Evolutionary conservation across 148 eudicot genomes (phyloP).

Genomic region (Fagopyrum homotropicum): DNA sequence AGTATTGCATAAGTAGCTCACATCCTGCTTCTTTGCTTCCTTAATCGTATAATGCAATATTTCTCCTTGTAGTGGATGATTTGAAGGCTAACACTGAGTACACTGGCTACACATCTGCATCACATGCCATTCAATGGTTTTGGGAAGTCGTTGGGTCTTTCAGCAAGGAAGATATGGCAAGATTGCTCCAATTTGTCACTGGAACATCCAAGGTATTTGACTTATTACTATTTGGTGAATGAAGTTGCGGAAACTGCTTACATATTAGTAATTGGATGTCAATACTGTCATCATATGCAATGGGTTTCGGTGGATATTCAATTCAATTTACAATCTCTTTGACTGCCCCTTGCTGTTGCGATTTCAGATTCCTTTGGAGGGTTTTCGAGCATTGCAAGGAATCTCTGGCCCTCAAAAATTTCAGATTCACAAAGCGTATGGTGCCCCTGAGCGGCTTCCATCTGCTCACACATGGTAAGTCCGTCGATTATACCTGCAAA

Average conservation of each 20-base stretch:
- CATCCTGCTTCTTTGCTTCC: not conserved
- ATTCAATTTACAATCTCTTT: not conserved
- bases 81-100: conserved; percentile 91
- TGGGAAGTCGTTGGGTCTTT: conserved; percentile 92
- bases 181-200: conserved; percentile 89
- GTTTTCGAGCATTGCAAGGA: conserved; percentile 94
- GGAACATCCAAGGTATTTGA: conserved; percentile 91
- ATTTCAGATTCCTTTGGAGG: conserved; percentile 85
- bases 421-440: conserved; percentile 97
- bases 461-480: conserved; percentile 97
- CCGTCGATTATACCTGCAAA: not conserved
- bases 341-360: not conserved
- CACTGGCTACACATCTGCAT: conserved; percentile 76
- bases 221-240: not conserved
- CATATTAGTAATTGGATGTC: no score
- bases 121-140: conserved; percentile 86
- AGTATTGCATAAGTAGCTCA: not conserved
- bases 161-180: conserved; percentile 94
- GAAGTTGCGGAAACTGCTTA: not conserved
- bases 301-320: not conserved
- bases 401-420: conserved; percentile 97
- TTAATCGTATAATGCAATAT: conserved; percentile 7
- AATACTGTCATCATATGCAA: not conserved
- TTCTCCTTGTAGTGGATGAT: conserved; percentile 73
- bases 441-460: conserved; percentile 95